Base-by-base conservation (phyloP, 1,139 yeast species). In the Blastobotrys aristatus region DNA sequence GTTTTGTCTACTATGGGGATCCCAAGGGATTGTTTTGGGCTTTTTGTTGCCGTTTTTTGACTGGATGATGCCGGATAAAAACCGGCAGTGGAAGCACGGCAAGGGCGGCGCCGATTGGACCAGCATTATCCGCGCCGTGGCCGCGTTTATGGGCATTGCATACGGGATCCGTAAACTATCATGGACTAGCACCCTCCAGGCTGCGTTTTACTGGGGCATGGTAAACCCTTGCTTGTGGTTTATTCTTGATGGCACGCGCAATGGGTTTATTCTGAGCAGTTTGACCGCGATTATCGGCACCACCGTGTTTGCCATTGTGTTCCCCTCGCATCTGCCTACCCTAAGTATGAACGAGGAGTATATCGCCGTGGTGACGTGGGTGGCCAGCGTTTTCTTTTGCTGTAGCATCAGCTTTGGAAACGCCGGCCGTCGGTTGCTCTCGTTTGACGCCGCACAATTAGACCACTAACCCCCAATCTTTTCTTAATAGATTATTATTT, bases 201-300 rank as follows among this genome's bases (percentile, higher is more conserved):
- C 88, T 3, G 79, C 90, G 5, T 71, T 79, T 40, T 76, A 84
- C 5, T 86, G 95, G 88, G 75, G 84, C 3, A 69, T 83, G 44
- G 73, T 87, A 50, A 86, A 85, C 66, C 84, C 94, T 0, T 79
- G 87, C 14, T 70, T 89, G 50, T 89, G 97, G 96, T 68, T 81
- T 50, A 69, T 85, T 42, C 73, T 88, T 48, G 97, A 89, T 64
- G 84, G 89, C 2, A 79, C 95, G 1, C 57, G 79, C 11, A 76
- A 79, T 44, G 90, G 94, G 33, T 76, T 86, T 51, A 53, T 59
- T 11, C 55, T 68, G 29, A 60, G 69, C 4, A 55, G 65, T 3
- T 46, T 57, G 18, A 58, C 65, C 13, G 64, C 65, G 18, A 56
- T 63, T 21, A 51, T 58, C 8, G 66, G 64, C 43, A 60, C 69